Conservation (phyloP, 176 grass and related monocot species). For the Raddia guianensis region DNA sequence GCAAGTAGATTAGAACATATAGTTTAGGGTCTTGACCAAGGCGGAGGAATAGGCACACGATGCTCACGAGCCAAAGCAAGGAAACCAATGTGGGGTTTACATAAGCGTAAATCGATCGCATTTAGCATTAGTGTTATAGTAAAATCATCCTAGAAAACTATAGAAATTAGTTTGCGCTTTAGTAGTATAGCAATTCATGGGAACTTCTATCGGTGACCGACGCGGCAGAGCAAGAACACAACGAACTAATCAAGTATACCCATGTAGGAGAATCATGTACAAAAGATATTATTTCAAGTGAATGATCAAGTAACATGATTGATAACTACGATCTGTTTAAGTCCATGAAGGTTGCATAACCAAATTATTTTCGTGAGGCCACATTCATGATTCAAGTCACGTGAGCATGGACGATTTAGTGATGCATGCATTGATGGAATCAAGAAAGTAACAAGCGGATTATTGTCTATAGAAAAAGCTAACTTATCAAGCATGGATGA, state of each 20-base stretch:
- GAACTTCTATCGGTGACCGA: neutral
- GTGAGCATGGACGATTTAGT: neutral
- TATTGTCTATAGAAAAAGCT: too few relatives aligned
- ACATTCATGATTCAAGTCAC: neutral
- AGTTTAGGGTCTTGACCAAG: too few relatives aligned
- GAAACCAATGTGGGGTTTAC: conserved; percentile 99
- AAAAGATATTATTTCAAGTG: neutral
- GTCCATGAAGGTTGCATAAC: neutral
- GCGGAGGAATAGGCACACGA: conserved; percentile 76
- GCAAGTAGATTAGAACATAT: too few relatives aligned
- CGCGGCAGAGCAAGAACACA: neutral
- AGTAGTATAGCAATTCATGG: neutral
- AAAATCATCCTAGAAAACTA: neutral
- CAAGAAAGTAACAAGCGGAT: neutral
- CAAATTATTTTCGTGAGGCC: neutral
- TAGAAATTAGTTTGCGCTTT: neutral
- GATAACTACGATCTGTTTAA: neutral
- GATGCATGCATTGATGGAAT: neutral
- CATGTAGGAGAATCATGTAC: neutral
- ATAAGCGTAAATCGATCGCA: conserved; percentile 13
- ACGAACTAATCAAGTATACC: neutral
- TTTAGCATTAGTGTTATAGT: conserved; percentile 15
- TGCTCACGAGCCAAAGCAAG: conserved; percentile 93
- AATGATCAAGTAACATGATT: neutral
- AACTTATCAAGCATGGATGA: too few relatives aligned